Evolutionary conservation across 345 rosid species (phyloP).

Genomic region (Acer campestre): DNA sequence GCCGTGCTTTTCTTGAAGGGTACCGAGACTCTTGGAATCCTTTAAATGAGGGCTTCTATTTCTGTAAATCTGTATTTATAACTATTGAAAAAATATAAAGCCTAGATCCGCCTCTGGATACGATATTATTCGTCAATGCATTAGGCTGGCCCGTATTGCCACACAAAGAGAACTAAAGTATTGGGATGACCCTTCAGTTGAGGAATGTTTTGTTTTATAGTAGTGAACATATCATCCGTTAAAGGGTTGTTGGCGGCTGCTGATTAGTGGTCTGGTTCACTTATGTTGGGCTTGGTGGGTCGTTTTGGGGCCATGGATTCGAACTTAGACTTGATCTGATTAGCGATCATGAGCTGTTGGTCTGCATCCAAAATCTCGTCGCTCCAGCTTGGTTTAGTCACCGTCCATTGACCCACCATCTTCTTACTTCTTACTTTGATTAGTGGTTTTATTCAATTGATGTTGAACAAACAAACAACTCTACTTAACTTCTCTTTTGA

Average conservation of each 20-base stretch:
- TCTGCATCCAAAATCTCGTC: conserved; percentile 62
- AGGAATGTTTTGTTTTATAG: conserved; percentile 35
- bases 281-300: conserved; percentile 69
- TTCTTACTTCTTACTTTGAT: not conserved
- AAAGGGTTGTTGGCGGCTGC: not conserved
- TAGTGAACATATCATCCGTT: conserved; percentile 16
- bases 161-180: too few relatives aligned
- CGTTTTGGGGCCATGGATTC: conserved; percentile 67
- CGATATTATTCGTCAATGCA: too few relatives aligned
- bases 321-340: conserved; percentile 59
- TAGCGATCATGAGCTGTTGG: conserved; percentile 49
- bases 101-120: too few relatives aligned
- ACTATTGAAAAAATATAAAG: too few relatives aligned
- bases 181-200: conserved; percentile 25
- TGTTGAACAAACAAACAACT: not conserved
- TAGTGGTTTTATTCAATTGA: not conserved
- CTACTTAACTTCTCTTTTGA: not conserved
- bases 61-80: too few relatives aligned
- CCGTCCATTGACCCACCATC: conserved; percentile 37
- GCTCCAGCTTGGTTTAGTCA: conserved; percentile 76
- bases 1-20: too few relatives aligned
- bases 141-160: too few relatives aligned
- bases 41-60: too few relatives aligned
- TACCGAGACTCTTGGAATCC: too few relatives aligned
- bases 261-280: conserved; percentile 47